phyloP scores from a whole-genome alignment of 306 rosid species.

The Boehmeria nivea region DNA sequence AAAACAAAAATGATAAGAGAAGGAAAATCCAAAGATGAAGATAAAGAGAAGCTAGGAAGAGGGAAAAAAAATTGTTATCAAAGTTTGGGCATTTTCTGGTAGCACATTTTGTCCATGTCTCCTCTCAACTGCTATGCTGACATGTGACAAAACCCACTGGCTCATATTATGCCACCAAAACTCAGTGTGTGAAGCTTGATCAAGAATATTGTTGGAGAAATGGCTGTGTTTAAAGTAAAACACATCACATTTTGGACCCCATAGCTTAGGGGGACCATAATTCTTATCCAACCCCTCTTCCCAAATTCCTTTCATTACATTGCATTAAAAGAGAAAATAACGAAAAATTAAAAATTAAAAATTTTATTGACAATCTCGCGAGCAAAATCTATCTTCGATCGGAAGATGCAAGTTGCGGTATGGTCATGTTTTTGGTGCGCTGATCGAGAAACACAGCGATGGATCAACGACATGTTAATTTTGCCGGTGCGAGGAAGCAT shows the following conservation, averaged over 20 bases:
- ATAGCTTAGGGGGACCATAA: slow-evolving; percentile 30
- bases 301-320: too few relatives aligned
- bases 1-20: slow-evolving; percentile 23
- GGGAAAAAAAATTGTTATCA: slow-evolving; percentile 28
- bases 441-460: too few relatives aligned
- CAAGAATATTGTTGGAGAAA: not conserved
- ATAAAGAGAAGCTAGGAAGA: slow-evolving; percentile 37
- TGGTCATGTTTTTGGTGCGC: slow-evolving; percentile 4
- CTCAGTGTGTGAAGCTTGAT: slow-evolving; percentile 19
- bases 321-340: too few relatives aligned
- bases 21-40: slow-evolving; percentile 37
- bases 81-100: slow-evolving; percentile 34
- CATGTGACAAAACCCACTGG: slow-evolving; percentile 48
- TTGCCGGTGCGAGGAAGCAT: too few relatives aligned
- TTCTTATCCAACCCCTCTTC: slow-evolving; percentile 10
- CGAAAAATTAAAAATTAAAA: too few relatives aligned
- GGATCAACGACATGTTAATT: too few relatives aligned
- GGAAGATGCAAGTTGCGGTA: not conserved
- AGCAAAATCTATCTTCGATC: too few relatives aligned
- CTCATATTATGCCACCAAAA: slow-evolving; percentile 32
- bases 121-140: slow-evolving; percentile 30
- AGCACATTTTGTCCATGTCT: slow-evolving; percentile 62
- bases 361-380: too few relatives aligned
- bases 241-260: slow-evolving; percentile 38
- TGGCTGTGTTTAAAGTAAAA: slow-evolving; percentile 11